A percentile compares a stretch with the other conserved stretches of the same genome.
Conservation (phyloP, 2,329 filamentous ascomycete species). For the Seiridium unicorne region DNA sequence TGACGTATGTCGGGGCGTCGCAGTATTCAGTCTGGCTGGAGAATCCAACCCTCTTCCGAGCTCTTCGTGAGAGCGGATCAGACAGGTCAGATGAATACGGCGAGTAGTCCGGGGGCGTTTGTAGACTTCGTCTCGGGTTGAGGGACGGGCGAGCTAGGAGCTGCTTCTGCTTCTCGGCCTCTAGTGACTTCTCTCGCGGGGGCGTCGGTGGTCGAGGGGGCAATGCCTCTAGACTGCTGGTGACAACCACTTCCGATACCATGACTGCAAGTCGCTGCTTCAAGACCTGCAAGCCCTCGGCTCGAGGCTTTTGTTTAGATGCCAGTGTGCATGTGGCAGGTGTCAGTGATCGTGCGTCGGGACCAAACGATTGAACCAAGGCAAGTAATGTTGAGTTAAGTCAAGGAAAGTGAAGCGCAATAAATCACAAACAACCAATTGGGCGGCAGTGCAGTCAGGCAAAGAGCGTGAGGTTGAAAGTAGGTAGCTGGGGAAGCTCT, state of each 20-base stretch:
- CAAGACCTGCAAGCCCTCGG: constrained; percentile 23
- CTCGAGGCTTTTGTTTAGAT: constrained; percentile 5
- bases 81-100: constrained; percentile 41
- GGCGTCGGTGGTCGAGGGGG: constrained; percentile 65
- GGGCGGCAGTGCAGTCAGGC: too few species aligned
- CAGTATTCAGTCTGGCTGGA: constrained; percentile 55
- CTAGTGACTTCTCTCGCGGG: constrained; percentile 51
- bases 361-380: not conserved
- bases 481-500: not conserved
- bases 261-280: constrained; percentile 30
- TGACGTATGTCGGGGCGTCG: constrained; percentile 46
- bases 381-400: not conserved
- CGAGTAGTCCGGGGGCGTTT: constrained; percentile 54
- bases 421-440: too few species aligned
- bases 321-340: constrained; percentile 2
- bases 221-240: constrained; percentile 49
- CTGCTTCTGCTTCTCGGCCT: constrained; percentile 25
- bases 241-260: constrained; percentile 33
- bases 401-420: too few species aligned
- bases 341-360: not conserved
- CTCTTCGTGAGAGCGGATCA: constrained; percentile 41
- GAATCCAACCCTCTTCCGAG: constrained; percentile 57
- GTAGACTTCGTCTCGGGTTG: constrained; percentile 37
- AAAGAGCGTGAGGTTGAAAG: not conserved
- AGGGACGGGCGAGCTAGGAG: constrained; percentile 34